Percentiles rank a stretch among this genome's conserved stretches.
These are phyloP conservation scores for Salvia hispanica DNA, from an alignment of 257 asterid genomes.

Conservation along the genomic window DNA sequence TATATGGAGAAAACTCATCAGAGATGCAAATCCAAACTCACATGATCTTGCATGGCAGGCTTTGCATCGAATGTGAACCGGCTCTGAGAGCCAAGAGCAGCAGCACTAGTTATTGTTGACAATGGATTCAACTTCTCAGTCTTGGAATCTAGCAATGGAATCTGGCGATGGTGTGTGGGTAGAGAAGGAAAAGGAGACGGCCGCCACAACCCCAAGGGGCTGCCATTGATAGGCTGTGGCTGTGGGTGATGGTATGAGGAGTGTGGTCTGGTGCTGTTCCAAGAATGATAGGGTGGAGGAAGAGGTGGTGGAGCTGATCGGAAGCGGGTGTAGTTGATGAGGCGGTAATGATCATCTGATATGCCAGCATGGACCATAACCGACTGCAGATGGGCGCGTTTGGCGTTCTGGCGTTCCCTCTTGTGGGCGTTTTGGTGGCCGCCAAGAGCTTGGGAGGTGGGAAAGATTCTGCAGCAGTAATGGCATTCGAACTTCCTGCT, in stretches of 20 bases:
- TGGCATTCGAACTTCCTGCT: conserved; percentile 79
- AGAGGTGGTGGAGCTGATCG: conserved; percentile 37
- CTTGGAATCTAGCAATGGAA: conserved; percentile 18
- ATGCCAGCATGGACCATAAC: conserved; percentile 52
- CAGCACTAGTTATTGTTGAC: conserved; percentile 28
- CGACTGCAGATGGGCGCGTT: conserved; percentile 71
- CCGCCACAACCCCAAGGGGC: conserved; percentile 70
- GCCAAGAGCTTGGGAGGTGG: conserved; percentile 92
- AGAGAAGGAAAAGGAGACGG: not conserved
- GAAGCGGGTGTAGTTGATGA: conserved; percentile 42
- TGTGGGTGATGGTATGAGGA: conserved; percentile 2
- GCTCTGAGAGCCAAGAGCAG: conserved; percentile 40
- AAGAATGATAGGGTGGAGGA: conserved; percentile 28
- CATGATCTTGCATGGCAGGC: conserved; percentile 60
- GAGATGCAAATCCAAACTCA: conserved; percentile 90
- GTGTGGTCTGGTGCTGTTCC: conserved; percentile 41
- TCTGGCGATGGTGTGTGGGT: not conserved
- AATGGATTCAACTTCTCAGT: not conserved
- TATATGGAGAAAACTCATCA: not conserved
- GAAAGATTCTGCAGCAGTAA: conserved; percentile 84
- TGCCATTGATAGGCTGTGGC: conserved; percentile 62
- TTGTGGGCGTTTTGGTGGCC: conserved; percentile 97
- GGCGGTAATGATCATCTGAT: conserved; percentile 54
- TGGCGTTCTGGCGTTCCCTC: conserved; percentile 86
- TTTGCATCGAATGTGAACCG: conserved; percentile 51